Conservation (phyloP, 192 early-diverging fungal genomes). For the Linnemannia schmuckeri region DNA sequence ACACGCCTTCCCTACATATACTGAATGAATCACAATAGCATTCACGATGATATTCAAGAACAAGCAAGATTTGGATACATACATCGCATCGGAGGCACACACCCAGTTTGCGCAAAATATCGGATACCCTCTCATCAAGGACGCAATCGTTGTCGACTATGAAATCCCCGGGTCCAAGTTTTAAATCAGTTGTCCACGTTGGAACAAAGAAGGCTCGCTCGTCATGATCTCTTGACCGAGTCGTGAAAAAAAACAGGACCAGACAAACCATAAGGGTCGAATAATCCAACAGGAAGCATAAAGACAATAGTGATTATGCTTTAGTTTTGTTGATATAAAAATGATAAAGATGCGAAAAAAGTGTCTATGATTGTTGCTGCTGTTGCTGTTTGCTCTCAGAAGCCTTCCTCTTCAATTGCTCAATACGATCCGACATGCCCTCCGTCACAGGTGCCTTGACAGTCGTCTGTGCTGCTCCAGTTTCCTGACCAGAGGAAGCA, state of each 20-base stretch:
- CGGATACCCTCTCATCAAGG: neutral
- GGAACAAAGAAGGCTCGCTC: neutral
- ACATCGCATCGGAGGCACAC: neutral
- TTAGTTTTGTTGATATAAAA: neutral
- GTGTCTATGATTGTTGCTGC: neutral
- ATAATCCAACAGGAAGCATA: neutral
- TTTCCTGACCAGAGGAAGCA: neutral
- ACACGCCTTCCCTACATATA: neutral
- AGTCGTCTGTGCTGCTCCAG: neutral
- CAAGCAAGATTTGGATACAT: neutral
- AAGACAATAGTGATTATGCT: neutral
- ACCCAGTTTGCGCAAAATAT: neutral
- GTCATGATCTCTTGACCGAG: neutral
- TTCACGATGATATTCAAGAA: slow-evolving; percentile 7
- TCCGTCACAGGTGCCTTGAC: slow-evolving; percentile 17
- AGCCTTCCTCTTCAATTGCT: slow-evolving; percentile 48
- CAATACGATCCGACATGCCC: slow-evolving; percentile 53
- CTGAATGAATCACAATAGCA: neutral
- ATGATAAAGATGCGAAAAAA: neutral
- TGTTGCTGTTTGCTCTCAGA: slow-evolving; percentile 34
- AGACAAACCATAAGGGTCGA: neutral
- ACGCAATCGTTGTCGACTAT: neutral
- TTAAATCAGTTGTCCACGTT: neutral
- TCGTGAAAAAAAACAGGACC: neutral
- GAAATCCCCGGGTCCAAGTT: neutral